Percentiles rank a stretch among this genome's conserved stretches.
Conservation (phyloP, 345 rosid genomes). For the Eutrema heterophyllum region DNA sequence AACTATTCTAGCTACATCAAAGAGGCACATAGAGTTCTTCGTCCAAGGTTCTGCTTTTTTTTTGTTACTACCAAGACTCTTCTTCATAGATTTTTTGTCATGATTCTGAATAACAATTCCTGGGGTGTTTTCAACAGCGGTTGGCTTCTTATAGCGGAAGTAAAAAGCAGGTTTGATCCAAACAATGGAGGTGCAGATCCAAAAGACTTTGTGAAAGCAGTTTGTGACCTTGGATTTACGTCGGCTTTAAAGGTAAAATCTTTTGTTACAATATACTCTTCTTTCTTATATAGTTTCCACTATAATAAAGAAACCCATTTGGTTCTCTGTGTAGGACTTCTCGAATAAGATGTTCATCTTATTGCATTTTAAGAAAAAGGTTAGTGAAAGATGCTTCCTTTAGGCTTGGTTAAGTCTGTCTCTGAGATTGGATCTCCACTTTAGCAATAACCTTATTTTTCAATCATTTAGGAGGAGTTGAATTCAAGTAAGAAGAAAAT, state of each 20-base stretch:
- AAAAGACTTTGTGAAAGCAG: conserved; percentile 58
- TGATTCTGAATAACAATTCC: neutral
- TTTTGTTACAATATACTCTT: neutral
- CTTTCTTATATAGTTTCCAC: neutral
- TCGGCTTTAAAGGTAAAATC: conserved; percentile 44
- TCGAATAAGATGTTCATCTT: conserved; percentile 87
- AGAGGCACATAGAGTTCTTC: conserved; percentile 88
- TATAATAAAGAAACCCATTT: conserved; percentile 7
- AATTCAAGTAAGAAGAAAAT: conserved; percentile 48
- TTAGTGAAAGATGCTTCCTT: conserved; percentile 14
- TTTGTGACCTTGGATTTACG: conserved; percentile 72
- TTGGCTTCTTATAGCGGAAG: conserved; percentile 95
- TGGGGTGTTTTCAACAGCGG: conserved; percentile 45
- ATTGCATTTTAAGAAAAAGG: conserved; percentile 79
- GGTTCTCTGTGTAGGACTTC: conserved; percentile 52
- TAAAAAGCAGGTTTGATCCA: conserved; percentile 93
- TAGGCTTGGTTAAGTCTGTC: neutral
- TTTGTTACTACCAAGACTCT: neutral
- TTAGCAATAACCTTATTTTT: neutral
- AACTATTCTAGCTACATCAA: conserved; percentile 67
- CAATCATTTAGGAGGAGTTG: conserved; percentile 44
- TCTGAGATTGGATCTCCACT: neutral
- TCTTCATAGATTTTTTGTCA: neutral
- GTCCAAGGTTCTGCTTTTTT: conserved; percentile 53
- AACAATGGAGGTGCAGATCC: conserved; percentile 88